Evolutionary conservation across 345 rosid species (phyloP), one percentile per base, ranked within the genome.

Genomic region (Citropsis articulata): DNA sequence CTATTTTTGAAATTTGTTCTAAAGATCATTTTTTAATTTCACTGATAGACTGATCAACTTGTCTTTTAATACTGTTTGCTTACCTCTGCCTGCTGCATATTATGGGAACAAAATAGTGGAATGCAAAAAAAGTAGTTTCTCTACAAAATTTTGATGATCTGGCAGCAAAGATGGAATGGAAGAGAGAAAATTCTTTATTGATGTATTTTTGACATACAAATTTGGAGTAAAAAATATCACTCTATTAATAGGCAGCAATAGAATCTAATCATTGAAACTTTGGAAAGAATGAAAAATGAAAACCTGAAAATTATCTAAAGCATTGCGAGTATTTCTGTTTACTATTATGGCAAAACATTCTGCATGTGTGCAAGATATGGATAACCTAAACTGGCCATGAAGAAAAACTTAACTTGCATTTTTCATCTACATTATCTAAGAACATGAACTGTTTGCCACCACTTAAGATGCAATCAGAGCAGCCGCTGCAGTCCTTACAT

Each of bases 151-250:
- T 42, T 42, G 78, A 86, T 35, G 79, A 82, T 66, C 80, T 69
- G 19, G 87, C 88, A 61, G 83, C 82, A 64, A 86, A 85, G 80
- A 87, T 42, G 48, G 48, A 89, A 84, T 90, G 86, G 83, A 86
- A 88, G 78, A 78, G 79, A 83, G 84, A 87, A 87, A 86, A 89
- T 87, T 87, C 87, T 87, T 86, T 76, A 12, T 33, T 40, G 38
- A 57, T 66, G 56, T 66, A 60, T 30, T 70, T 60, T 62, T 6
- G n/a, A 42, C 4, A 24, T 2, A 10, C 27, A 40, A 18, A 61
- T 18, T 57, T 16, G 24, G 73, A 22, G 8, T 70, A 7, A 14
- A 50, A 38, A 8, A 45, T 38, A 22, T 48, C 25, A 16, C 40
- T 31, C 14, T 42, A 42, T 42, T 42, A 42, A 42, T 42, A 42